phyloP scores from a whole-genome alignment of 1,284 basidiomycete species.

The Xerocomus nothofagi region DNA sequence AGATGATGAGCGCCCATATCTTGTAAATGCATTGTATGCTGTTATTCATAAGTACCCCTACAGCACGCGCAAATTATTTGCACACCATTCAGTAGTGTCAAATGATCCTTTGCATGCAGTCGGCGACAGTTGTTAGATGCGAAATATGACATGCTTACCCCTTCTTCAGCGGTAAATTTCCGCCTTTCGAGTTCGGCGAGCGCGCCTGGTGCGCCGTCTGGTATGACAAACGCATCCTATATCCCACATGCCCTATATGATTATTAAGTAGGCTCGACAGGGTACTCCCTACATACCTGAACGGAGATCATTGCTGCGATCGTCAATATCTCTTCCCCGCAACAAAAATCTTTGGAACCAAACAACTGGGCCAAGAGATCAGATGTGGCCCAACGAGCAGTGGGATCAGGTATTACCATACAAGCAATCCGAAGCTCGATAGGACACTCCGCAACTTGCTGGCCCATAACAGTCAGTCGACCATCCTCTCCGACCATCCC shows the following conservation, averaged over 20 bases:
- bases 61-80: not conserved
- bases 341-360: slow-evolving; percentile 78
- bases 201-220: slow-evolving; percentile 81
- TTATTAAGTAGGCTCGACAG: not conserved
- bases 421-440: slow-evolving; percentile 74
- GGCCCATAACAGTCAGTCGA: slow-evolving; percentile 61
- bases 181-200: slow-evolving; percentile 87
- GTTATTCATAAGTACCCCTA: slow-evolving; percentile 11
- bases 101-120: slow-evolving; percentile 67
- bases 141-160: slow-evolving; percentile 50
- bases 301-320: slow-evolving; percentile 95
- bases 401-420: slow-evolving; percentile 50
- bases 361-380: slow-evolving; percentile 64
- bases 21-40: slow-evolving; percentile 92
- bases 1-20: slow-evolving; percentile 76
- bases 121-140: not conserved
- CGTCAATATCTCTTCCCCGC: slow-evolving; percentile 91
- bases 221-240: slow-evolving; percentile 85
- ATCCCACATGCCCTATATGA: not conserved
- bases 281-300: slow-evolving; percentile 51
- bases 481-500: slow-evolving; percentile 75
- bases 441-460: slow-evolving; percentile 76
- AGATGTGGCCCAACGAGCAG: not conserved
- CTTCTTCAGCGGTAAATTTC: slow-evolving; percentile 97
- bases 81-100: slow-evolving; percentile 87